Conservation (phyloP, 2,329 filamentous ascomycete genomes). For the Hirsutella rhossiliensis region DNA sequence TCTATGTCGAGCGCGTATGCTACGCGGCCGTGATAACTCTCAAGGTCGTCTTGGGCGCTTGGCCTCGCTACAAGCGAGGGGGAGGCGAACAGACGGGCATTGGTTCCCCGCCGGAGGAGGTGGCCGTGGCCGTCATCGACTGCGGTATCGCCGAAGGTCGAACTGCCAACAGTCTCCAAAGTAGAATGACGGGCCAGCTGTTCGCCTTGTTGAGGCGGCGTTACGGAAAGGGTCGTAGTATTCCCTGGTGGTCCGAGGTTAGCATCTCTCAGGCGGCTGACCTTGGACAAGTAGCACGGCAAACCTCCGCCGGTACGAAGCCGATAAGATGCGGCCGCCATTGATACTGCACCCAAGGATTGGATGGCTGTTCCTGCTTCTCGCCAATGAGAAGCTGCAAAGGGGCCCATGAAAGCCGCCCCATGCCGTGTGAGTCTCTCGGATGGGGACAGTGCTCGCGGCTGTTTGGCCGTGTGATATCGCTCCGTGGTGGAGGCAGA, state of each 20-base stretch:
- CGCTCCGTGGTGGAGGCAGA: conserved; percentile 25
- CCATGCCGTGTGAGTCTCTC: conserved; percentile 33
- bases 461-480: conserved; percentile 31
- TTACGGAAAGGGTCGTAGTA: not conserved
- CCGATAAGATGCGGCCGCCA: not conserved
- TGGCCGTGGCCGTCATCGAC: conserved; percentile 52
- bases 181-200: conserved; percentile 52
- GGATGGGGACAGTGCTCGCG: conserved; percentile 25
- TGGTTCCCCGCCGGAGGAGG: conserved; percentile 57
- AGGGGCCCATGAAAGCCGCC: conserved; percentile 11
- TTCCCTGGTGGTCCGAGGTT: not conserved
- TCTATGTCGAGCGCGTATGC: conserved; percentile 76
- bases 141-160: conserved; percentile 40
- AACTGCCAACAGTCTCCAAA: conserved; percentile 69
- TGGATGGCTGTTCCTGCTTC: not conserved
- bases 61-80: conserved; percentile 29
- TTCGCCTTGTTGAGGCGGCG: conserved; percentile 6
- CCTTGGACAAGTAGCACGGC: not conserved
- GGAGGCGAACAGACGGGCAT: conserved; percentile 53
- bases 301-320: not conserved
- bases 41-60: conserved; percentile 44
- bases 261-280: not conserved
- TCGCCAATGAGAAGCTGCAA: conserved; percentile 10
- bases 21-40: conserved; percentile 61
- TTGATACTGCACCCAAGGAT: not conserved